phyloP scores from a whole-genome alignment of 495 filamentous ascomycete genomes.

The Podospora pseudocomata region DNA sequence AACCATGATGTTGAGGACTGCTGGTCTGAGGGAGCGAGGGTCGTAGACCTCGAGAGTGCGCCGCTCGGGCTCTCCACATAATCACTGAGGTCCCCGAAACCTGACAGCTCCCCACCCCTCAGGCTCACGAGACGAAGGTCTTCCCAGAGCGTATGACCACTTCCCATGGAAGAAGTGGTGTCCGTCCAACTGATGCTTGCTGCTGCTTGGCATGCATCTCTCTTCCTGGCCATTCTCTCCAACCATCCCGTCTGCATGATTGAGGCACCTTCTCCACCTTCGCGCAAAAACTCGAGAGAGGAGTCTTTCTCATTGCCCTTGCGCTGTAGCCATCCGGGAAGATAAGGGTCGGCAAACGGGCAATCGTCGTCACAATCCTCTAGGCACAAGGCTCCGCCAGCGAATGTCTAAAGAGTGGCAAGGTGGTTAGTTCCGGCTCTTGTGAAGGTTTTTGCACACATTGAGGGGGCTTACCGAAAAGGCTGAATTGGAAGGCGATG shows the following conservation, averaged over 20 bases:
- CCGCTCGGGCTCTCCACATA: neutral
- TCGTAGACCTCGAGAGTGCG: neutral
- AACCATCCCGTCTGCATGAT: neutral
- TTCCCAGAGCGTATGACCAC: neutral
- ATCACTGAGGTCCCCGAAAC: neutral
- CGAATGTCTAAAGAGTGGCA: neutral
- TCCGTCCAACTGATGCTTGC: neutral
- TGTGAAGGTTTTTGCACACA: neutral
- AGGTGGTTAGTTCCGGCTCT: neutral
- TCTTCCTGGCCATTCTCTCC: neutral
- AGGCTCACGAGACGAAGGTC: neutral
- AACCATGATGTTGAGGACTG: neutral
- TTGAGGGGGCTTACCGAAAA: neutral
- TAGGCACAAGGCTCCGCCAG: neutral
- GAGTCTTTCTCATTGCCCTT: neutral
- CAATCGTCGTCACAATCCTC: neutral
- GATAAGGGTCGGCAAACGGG: neutral
- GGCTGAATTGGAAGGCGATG: neutral
- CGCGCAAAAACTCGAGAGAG: neutral
- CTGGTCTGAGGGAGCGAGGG: neutral
- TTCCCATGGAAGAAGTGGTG: neutral
- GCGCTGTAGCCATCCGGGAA: neutral
- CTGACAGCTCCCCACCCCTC: neutral
- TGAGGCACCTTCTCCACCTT: neutral
- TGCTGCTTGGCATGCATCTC: neutral